phyloP scores from a whole-genome alignment of 768 basidiomycete species.

The Mycena latifolia region DNA sequence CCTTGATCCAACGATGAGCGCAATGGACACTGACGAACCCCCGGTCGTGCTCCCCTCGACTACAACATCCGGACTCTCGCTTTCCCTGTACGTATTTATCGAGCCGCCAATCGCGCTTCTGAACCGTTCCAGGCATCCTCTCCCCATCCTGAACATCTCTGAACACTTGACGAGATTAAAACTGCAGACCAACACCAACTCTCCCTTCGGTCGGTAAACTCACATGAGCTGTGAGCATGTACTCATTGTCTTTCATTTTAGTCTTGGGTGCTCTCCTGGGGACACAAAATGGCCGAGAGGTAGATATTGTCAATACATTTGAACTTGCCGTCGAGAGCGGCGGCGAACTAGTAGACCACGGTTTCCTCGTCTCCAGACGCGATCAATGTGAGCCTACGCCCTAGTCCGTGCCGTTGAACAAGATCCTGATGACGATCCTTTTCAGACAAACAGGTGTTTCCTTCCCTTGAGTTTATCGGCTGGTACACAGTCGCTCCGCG shows the following conservation, averaged over 20 bases:
- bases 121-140: slow-evolving; percentile 79
- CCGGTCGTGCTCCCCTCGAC: slow-evolving; percentile 81
- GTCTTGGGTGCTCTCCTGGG: slow-evolving; percentile 95
- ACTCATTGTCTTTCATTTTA: slow-evolving; percentile 54
- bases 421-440: slow-evolving; percentile 21
- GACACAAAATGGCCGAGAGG: slow-evolving; percentile 92
- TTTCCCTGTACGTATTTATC: slow-evolving; percentile 71
- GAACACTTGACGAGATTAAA: slow-evolving; percentile 92
- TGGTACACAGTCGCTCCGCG: slow-evolving; percentile 94
- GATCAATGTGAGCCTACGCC: slow-evolving; percentile 78
- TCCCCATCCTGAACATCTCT: slow-evolving; percentile 96
- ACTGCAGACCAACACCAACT: slow-evolving; percentile 71
- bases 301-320: slow-evolving; percentile 98
- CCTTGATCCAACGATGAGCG: slow-evolving; percentile 52
- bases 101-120: slow-evolving; percentile 11
- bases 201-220: slow-evolving; percentile 72
- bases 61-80: slow-evolving; percentile 78
- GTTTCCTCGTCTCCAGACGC: slow-evolving; percentile 82
- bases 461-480: slow-evolving; percentile 95
- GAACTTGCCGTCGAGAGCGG: slow-evolving; percentile 81
- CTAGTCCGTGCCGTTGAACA: slow-evolving; percentile 6
- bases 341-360: slow-evolving; percentile 78
- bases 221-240: neutral
- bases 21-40: slow-evolving; percentile 85
- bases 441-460: slow-evolving; percentile 97